Percentiles rank a stretch among this genome's conserved stretches.
These are phyloP conservation scores for Penicillium sp. DNA, from an alignment of 2,329 filamentous ascomycete species.

Conservation along the genomic window DNA sequence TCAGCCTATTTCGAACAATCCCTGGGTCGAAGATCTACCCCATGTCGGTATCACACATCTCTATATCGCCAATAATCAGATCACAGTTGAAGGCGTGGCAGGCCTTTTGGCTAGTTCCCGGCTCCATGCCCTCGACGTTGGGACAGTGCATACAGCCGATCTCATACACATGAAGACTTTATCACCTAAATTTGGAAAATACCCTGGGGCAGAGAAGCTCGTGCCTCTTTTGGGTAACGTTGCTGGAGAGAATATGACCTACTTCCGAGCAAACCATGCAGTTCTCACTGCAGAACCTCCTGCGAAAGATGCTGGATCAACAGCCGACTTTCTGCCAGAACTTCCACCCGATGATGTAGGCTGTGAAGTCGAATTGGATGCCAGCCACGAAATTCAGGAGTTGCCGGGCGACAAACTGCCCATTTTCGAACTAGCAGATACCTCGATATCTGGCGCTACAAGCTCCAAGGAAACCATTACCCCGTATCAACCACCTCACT, in stretches of 20 bases:
- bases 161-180: constrained; percentile 27
- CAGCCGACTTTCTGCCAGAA: constrained; percentile 36
- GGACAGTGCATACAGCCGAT: constrained; percentile 48
- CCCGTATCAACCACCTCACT: background rate
- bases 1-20: constrained; percentile 54
- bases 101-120: constrained; percentile 56
- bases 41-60: constrained; percentile 63
- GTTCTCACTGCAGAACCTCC: constrained; percentile 55
- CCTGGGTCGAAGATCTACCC: constrained; percentile 60
- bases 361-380: constrained; percentile 33
- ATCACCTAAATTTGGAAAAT: constrained; percentile 18
- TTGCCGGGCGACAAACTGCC: constrained; percentile 33
- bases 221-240: constrained; percentile 54
- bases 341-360: constrained; percentile 35
- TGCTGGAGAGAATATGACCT: constrained; percentile 55
- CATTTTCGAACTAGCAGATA: constrained; percentile 47
- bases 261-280: constrained; percentile 60
- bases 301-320: constrained; percentile 32
- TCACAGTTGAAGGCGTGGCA: constrained; percentile 61
- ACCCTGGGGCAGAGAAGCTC: constrained; percentile 60
- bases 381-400: constrained; percentile 39
- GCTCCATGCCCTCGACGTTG: constrained; percentile 61
- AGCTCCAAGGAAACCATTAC: background rate
- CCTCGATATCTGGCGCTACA: constrained; percentile 25
- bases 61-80: constrained; percentile 59